Conservation (phyloP, 2,329 filamentous ascomycete species). For the Paracorniculantispora psalliotae region DNA sequence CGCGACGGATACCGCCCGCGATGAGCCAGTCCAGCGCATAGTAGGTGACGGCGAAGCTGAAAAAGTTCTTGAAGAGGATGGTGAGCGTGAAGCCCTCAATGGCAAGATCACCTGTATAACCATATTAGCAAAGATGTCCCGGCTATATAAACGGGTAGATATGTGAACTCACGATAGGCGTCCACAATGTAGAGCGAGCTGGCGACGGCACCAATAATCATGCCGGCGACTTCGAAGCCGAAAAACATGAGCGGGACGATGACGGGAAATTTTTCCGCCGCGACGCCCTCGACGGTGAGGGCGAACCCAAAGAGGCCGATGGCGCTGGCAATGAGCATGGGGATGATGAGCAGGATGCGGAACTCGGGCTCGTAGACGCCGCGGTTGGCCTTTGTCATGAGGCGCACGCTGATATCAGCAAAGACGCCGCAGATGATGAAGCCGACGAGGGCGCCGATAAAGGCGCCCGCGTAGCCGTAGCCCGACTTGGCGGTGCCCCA, state of each 20-base stretch:
- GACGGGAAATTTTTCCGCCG: slow-evolving; percentile 57
- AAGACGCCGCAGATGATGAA: slow-evolving; percentile 70
- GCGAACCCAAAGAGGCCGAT: slow-evolving; percentile 83
- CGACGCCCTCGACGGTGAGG: slow-evolving; percentile 60
- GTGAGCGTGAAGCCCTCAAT: slow-evolving; percentile 87
- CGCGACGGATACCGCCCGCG: slow-evolving; percentile 52
- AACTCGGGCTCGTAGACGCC: slow-evolving; percentile 92
- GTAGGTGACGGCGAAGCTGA: slow-evolving; percentile 80
- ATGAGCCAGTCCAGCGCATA: slow-evolving; percentile 81
- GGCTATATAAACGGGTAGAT: not conserved
- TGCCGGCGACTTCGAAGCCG: slow-evolving; percentile 75
- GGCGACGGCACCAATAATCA: slow-evolving; percentile 87
- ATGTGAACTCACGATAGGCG: slow-evolving; percentile 66
- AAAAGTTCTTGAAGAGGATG: slow-evolving; percentile 92
- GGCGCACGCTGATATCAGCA: slow-evolving; percentile 66
- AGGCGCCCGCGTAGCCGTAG: slow-evolving; percentile 82
- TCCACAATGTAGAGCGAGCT: slow-evolving; percentile 87
- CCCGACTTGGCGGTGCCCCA: slow-evolving; percentile 78
- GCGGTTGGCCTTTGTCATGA: slow-evolving; percentile 67
- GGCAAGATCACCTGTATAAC: slow-evolving; percentile 60
- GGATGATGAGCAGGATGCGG: slow-evolving; percentile 74
- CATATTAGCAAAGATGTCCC: slow-evolving; percentile 14
- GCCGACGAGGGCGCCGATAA: slow-evolving; percentile 75
- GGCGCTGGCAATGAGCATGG: slow-evolving; percentile 72
- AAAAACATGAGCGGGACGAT: slow-evolving; percentile 77